These are phyloP conservation scores for Excoecaria cochinchinensis DNA, from an alignment of 345 rosid genomes.

Conservation along the genomic window DNA sequence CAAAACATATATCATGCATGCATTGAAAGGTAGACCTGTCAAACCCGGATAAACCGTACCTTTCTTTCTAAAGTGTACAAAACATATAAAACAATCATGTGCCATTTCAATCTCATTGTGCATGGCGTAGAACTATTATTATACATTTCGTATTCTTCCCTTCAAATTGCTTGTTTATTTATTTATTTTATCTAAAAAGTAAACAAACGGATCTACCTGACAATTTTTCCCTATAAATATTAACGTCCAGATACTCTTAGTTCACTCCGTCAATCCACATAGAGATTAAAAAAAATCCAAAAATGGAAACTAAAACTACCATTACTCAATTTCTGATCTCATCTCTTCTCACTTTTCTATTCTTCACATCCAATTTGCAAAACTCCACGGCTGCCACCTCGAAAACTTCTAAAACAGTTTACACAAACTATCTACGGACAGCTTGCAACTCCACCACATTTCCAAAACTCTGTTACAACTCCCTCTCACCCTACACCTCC, in stretches of 20 bases:
- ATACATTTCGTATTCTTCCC: neutral
- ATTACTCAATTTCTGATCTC: neutral
- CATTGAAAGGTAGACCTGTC: too few relatives aligned
- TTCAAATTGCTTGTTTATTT: neutral
- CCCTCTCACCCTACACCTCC: slow-evolving; percentile 50
- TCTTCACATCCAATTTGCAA: slow-evolving; percentile 15
- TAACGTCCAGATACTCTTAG: neutral
- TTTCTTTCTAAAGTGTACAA: neutral
- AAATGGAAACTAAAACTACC: slow-evolving; percentile 4
- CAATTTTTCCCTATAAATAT: neutral
- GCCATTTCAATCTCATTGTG: neutral
- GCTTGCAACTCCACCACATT: slow-evolving; percentile 56
- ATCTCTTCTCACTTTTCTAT: slow-evolving; percentile 21
- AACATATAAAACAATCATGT: neutral
- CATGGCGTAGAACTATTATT: neutral
- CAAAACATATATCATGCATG: too few relatives aligned
- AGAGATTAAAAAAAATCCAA: neutral
- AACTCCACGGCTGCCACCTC: slow-evolving; percentile 28
- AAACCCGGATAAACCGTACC: too few relatives aligned
- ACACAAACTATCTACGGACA: slow-evolving; percentile 46
- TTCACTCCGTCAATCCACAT: too few relatives aligned
- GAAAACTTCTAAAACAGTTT: slow-evolving; percentile 15
- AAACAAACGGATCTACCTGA: neutral
- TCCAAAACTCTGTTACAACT: slow-evolving; percentile 53
- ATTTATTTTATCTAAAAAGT: neutral